Percentiles rank a stretch among this genome's conserved stretches.
These are phyloP conservation scores for Neurospora tetraspora DNA, from an alignment of 495 filamentous ascomycete genomes.

Conservation along the genomic window DNA sequence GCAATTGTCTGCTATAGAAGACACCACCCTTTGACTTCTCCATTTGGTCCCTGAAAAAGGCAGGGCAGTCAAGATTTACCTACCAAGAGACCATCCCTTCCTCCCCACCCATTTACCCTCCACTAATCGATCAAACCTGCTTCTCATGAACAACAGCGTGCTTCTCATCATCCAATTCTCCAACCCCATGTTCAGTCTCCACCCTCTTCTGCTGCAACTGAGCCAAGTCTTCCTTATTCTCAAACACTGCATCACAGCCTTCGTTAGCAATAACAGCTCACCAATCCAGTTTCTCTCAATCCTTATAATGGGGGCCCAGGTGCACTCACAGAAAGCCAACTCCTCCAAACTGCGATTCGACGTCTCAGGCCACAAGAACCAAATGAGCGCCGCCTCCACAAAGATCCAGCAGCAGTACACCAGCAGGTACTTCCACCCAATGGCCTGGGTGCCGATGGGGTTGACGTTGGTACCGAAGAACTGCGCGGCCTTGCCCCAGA, in stretches of 20 bases:
- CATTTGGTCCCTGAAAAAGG: too few relatives aligned
- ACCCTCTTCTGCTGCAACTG: slow-evolving; percentile 2
- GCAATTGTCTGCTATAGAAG: too few relatives aligned
- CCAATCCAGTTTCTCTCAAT: background rate
- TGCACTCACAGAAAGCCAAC: slow-evolving; percentile 48
- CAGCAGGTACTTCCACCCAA: slow-evolving; percentile 49
- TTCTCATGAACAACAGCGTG: background rate
- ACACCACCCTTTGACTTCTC: too few relatives aligned
- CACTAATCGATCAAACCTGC: background rate
- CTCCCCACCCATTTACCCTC: background rate
- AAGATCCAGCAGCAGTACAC: slow-evolving; percentile 47
- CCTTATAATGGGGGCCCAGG: background rate
- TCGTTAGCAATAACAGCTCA: background rate
- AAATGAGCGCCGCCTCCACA: slow-evolving; percentile 48
- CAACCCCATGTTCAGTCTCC: background rate
- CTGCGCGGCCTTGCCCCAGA: slow-evolving; percentile 41
- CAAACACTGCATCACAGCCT: slow-evolving; percentile 11
- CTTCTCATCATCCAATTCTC: background rate
- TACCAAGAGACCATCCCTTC: background rate
- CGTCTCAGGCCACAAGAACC: slow-evolving; percentile 57
- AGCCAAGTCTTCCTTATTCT: slow-evolving; percentile 13
- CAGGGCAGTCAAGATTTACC: background rate
- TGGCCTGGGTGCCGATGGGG: slow-evolving; percentile 50
- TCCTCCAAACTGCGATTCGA: slow-evolving; percentile 52
- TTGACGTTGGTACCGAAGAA: slow-evolving; percentile 52